Base-by-base conservation (phyloP, 1,139 yeast genomes). In the Kodamaea fungicola region DNA sequence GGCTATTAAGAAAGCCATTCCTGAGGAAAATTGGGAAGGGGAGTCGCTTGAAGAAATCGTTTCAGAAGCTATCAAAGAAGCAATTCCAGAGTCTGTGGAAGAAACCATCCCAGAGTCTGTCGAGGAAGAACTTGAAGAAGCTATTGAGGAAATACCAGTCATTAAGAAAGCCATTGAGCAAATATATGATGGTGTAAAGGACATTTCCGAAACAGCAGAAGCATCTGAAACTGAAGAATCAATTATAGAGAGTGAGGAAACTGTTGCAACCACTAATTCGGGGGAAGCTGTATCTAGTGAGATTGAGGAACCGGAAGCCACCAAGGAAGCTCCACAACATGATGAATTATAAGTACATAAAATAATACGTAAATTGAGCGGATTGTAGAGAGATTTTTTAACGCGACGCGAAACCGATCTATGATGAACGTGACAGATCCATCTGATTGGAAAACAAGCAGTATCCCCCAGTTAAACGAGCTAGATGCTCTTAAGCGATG, bases 401-500 rank as follows among this genome's bases (percentile, higher is more conserved):
- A 28, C 41, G 35, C 41, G 35, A 35, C 38, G 38, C 38, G 38
- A 10, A 45, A 25, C 49, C 49, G 35, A 31, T 41, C 28, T 42
- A 38, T 28, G 45, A 49, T 23, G 47, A 50, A 12, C 13, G 61
- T 77, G 22, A 68, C 81, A 0, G 95, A 87, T 54, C 83, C 95
- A 1, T 67, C 82, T 6, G 96, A 87, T 52, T 87, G 90, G 81
- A 47, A 57, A 9, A 34, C 42, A 2, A 73, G 88, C 1, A 49
- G 52, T 22, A 51, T 82, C 4, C 89, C 95, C 6, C 62, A 59
- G 21, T 55, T 89, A 8, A 52, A 71, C 2, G 80, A 75, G 35
- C 61, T 90, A 6, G 97, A 90, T 46, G 69, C 85, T 2, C 66
- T 83, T 12, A 68, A 89, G 40, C 59, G 96, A 52, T 92, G 98